Base-by-base conservation (phyloP, 305 asterid species). In the Fraxinus xanthoxyloides region DNA sequence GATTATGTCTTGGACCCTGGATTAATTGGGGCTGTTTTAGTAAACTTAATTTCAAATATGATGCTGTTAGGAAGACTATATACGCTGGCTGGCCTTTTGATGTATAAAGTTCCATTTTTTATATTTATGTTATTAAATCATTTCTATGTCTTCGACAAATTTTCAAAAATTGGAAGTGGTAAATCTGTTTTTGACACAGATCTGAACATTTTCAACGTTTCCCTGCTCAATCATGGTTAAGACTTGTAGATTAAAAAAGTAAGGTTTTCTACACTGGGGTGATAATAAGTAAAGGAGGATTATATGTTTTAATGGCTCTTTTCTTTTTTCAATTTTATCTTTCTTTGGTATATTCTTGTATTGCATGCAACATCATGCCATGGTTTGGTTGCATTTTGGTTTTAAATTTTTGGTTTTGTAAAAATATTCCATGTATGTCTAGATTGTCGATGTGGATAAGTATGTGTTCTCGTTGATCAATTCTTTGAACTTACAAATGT, bases 401-500 rank as follows among this genome's bases (percentile, higher is more conserved):
- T 73, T 36, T 59, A 76, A 32, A 63, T 59, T 13, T 77, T 76
- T 72, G 59, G 48, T 59, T 72, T 72, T 73, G 54, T 77, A 74
- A 80, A 46, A 79, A 43, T 21, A 30, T 54, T 75, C 35, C 12
- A 30, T 28, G 56, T 73, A 17, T 74, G 43, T 77, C 65, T 30
- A 30, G 43, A 70, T 77, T 76, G 77, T 72, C 40, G 5, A 15
- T 73, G 67, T 74, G 76, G 51, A 0, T 59, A 1, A 24, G 5
- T 43, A 40, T 78, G 30, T 76, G 56, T 9, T 76, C 65, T 85
- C 78, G 76, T 65, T 7, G 43, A 84, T 70, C 59, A 24, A 67
- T 73, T 74, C 31, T 70, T 77, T 46, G 77, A 56, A 82, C 80
- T 80, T 85, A 70, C 81, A 76, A 77, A 83, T 75, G 76, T 32